Conservation (phyloP, 768 basidiomycete species). For the Leucosporidium creatinivorum region DNA sequence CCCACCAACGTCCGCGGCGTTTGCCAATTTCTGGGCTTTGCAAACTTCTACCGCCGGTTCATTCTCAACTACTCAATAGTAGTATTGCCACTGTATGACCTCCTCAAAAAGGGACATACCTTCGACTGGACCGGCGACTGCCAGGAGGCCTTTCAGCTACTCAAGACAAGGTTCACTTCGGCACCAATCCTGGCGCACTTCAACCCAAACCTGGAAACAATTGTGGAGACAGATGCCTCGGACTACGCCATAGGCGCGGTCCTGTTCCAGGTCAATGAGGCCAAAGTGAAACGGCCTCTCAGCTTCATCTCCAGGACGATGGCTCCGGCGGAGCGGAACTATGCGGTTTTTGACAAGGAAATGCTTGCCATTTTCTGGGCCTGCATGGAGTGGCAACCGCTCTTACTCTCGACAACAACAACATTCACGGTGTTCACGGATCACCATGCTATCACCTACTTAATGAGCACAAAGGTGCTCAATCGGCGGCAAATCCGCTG, state of each 20-base stretch:
- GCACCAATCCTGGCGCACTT: slow-evolving; percentile 13
- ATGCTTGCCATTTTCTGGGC: slow-evolving; percentile 48
- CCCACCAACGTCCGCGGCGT: slow-evolving; percentile 39
- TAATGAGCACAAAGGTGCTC: slow-evolving; percentile 44
- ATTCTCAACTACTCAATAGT: slow-evolving; percentile 43
- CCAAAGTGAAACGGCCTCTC: slow-evolving; percentile 36
- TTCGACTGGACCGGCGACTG: neutral
- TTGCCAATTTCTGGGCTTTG: slow-evolving; percentile 36
- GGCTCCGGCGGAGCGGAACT: slow-evolving; percentile 45
- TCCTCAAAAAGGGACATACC: slow-evolving; percentile 29
- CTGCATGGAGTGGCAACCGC: slow-evolving; percentile 40
- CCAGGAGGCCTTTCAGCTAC: neutral
- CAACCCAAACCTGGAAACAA: neutral
- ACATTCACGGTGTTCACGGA: slow-evolving; percentile 39
- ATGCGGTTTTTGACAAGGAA: slow-evolving; percentile 52
- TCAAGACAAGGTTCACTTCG: neutral
- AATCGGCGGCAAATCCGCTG: slow-evolving; percentile 48
- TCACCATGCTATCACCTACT: slow-evolving; percentile 36
- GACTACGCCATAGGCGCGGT: slow-evolving; percentile 1
- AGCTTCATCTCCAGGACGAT: slow-evolving; percentile 41
- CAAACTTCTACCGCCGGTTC: slow-evolving; percentile 43
- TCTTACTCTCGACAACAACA: slow-evolving; percentile 39
- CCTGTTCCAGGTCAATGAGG: neutral
- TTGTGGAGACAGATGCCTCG: slow-evolving; percentile 3
- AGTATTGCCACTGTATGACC: slow-evolving; percentile 31